Percentiles rank a stretch among this genome's conserved stretches.
Evolutionary conservation across 345 rosid genomes (phyloP).

Genomic region (Eucalyptus grandis): DNA sequence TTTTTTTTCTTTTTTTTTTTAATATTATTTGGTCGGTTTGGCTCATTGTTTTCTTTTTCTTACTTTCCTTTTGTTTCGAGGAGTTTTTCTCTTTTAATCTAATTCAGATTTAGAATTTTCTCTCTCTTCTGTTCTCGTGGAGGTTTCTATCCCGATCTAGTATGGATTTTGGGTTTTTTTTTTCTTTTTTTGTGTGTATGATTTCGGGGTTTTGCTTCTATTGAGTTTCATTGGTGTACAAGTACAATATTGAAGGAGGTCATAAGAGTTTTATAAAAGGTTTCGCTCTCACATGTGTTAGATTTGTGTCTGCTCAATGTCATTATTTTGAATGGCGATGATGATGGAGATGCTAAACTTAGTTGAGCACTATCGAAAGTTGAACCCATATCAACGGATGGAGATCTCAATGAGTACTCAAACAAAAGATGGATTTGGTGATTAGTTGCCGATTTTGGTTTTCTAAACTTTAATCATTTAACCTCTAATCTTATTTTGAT

Average conservation of each 20-base stretch:
- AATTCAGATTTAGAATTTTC: no score
- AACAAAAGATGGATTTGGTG: neutral
- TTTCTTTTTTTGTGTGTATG: no score
- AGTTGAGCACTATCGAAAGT: no score
- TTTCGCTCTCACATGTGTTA: no score
- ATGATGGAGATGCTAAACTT: neutral
- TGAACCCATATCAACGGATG: neutral
- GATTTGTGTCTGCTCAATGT: no score
- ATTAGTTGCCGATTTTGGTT: no score
- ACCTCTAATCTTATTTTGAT: neutral
- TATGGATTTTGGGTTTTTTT: neutral
- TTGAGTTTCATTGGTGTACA: neutral
- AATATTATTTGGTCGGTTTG: no score
- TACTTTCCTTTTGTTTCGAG: neutral
- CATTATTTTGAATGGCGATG: no score
- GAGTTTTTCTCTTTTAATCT: no score
- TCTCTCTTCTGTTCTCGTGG: accelerated
- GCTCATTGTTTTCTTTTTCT: no score
- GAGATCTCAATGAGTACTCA: neutral
- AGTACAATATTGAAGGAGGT: neutral
- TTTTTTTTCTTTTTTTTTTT: no score
- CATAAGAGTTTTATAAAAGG: neutral
- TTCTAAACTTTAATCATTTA: neutral
- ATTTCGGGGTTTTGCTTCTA: no score
- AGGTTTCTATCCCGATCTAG: neutral